A percentile compares a stretch with the other conserved stretches of the same genome.
These are phyloP conservation scores for Deinandra increscens DNA, from an alignment of 129 eudicot species.

Conservation along the genomic window DNA sequence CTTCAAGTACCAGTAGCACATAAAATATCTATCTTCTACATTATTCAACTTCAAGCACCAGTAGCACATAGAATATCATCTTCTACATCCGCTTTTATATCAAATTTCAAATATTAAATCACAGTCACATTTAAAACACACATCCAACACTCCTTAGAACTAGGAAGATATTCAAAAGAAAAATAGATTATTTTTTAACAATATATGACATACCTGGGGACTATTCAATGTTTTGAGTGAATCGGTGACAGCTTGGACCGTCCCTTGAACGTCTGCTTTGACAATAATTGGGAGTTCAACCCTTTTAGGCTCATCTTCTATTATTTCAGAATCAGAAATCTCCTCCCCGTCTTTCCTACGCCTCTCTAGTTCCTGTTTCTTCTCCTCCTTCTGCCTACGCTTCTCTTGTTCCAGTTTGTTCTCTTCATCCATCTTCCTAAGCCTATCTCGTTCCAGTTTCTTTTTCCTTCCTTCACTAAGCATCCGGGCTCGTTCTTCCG, in stretches of 20 bases:
- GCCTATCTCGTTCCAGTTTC: conserved; percentile 63
- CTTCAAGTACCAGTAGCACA: too few species aligned
- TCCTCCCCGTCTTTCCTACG: conserved; percentile 36
- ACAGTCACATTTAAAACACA: neutral
- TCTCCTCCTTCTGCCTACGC: conserved; percentile 35
- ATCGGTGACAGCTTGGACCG: conserved; percentile 90
- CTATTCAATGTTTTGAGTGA: conserved; percentile 74
- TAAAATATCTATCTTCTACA: too few species aligned
- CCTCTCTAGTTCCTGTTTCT: conserved; percentile 19
- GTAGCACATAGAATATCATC: neutral
- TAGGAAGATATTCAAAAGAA: neutral
- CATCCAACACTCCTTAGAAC: neutral
- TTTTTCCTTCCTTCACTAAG: conserved; percentile 88
- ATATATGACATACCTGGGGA: conserved; percentile 61
- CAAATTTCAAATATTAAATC: neutral
- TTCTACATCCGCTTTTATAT: neutral
- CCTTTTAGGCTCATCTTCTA: conserved; percentile 38
- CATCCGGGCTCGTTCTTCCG: conserved; percentile 90
- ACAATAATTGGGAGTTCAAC: conserved; percentile 82
- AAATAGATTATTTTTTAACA: neutral
- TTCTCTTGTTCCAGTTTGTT: conserved; percentile 21
- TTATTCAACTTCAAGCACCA: neutral
- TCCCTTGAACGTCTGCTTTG: conserved; percentile 90
- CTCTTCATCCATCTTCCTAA: conserved; percentile 43
- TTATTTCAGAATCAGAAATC: conserved; percentile 10